Percentiles rank a stretch among this genome's conserved stretches.
phyloP scores from a whole-genome alignment of 2,329 filamentous ascomycete species.

The Colletotrichum gloeosporioides region DNA sequence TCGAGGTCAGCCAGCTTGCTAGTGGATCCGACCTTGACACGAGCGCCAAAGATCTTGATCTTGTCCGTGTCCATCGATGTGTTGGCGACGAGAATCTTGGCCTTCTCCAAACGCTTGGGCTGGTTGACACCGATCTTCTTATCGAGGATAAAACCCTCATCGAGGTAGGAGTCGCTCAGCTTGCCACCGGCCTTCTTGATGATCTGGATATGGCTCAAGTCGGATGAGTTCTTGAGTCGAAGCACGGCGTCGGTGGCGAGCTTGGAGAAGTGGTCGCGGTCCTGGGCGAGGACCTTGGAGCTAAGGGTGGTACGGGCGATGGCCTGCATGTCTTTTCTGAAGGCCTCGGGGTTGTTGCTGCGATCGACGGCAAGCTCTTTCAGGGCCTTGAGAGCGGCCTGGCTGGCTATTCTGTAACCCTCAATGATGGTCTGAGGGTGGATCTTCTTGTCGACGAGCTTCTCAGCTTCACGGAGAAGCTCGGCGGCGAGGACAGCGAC shows the following conservation, averaged over 20 bases:
- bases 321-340: conserved; percentile 86
- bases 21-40: conserved; percentile 95
- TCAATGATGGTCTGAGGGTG: conserved; percentile 99
- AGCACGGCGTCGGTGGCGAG: conserved; percentile 92
- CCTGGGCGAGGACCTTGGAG: conserved; percentile 95
- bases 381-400: conserved; percentile 83
- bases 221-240: conserved; percentile 85
- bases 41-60: conserved; percentile 98
- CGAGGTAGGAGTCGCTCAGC: conserved; percentile 95
- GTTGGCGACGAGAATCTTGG: conserved; percentile 97
- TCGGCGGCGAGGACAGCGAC: conserved; percentile 95
- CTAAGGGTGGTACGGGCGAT: conserved; percentile 96
- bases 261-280: conserved; percentile 88
- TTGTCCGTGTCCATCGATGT: conserved; percentile 99
- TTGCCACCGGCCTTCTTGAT: conserved; percentile 99
- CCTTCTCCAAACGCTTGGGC: conserved; percentile 95
- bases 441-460: conserved; percentile 97
- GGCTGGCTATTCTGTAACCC: conserved; percentile 95
- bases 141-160: conserved; percentile 97
- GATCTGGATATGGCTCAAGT: conserved; percentile 97
- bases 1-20: conserved; percentile 98
- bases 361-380: conserved; percentile 88
- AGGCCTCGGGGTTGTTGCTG: conserved; percentile 81
- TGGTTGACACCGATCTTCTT: conserved; percentile 99
- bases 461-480: conserved; percentile 93